phyloP scores from a whole-genome alignment of 1,284 basidiomycete genomes.

The Ganoderma boninense region DNA sequence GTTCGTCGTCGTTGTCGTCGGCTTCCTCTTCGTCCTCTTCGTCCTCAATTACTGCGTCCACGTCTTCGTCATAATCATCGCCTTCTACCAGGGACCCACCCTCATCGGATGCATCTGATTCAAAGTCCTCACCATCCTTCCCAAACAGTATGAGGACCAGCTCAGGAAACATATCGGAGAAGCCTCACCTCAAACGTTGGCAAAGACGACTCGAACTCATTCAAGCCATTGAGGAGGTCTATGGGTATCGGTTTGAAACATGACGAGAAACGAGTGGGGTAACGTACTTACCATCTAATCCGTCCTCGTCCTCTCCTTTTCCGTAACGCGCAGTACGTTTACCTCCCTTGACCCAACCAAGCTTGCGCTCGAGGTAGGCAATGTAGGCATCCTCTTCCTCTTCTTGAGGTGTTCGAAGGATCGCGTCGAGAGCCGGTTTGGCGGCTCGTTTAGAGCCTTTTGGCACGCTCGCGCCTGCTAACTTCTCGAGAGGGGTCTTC shows the following conservation, averaged over 20 bases:
- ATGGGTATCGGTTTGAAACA: background rate
- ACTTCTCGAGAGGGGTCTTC: slow-evolving; percentile 41
- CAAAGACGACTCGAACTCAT: slow-evolving; percentile 34
- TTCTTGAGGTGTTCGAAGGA: slow-evolving; percentile 34
- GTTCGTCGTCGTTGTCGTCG: slow-evolving; percentile 25
- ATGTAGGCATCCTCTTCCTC: slow-evolving; percentile 44
- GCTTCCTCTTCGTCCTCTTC: slow-evolving; percentile 20
- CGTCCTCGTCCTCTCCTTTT: slow-evolving; percentile 40
- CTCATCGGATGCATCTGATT: background rate
- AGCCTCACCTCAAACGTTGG: slow-evolving; percentile 21
- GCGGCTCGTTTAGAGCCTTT: slow-evolving; percentile 17
- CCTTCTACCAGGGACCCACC: slow-evolving; percentile 7
- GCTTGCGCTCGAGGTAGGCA: slow-evolving; percentile 41
- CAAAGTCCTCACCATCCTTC: slow-evolving; percentile 15
- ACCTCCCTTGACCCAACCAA: slow-evolving; percentile 40
- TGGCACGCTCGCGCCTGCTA: slow-evolving; percentile 33
- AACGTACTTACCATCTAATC: slow-evolving; percentile 38
- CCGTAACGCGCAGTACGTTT: slow-evolving; percentile 38
- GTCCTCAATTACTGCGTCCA: slow-evolving; percentile 20
- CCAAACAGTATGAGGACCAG: background rate
- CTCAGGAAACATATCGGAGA: background rate
- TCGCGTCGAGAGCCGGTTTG: slow-evolving; percentile 12
- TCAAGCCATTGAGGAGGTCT: slow-evolving; percentile 41
- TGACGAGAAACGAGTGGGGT: background rate
- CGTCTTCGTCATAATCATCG: slow-evolving; percentile 23